phyloP scores from a whole-genome alignment of 2,329 filamentous ascomycete species.

The Aspergillus luchuensis region DNA sequence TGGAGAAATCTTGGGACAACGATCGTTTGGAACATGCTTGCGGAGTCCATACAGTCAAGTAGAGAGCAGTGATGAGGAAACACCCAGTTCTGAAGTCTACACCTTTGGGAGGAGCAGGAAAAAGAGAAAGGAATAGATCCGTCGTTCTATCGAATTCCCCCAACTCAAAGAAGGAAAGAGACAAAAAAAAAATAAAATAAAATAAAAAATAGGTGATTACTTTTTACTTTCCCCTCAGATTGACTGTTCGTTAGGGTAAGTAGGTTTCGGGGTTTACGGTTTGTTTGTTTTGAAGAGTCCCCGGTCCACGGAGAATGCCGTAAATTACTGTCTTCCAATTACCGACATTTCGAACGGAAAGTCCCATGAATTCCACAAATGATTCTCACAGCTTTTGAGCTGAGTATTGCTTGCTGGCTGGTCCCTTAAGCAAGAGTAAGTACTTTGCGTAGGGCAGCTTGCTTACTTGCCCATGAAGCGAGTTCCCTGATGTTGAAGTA shows the following conservation, averaged over 20 bases:
- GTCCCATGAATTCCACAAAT: neutral
- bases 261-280: neutral
- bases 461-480: neutral
- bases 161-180: neutral
- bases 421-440: neutral
- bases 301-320: neutral
- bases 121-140: constrained; percentile 7
- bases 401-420: neutral
- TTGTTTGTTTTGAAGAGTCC: constrained; percentile 3
- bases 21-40: neutral
- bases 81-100: neutral
- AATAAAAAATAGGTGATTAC: neutral
- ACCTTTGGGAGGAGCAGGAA: neutral
- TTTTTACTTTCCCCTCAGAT: constrained; percentile 1
- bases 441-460: neutral
- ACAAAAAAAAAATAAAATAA: no score
- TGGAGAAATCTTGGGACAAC: neutral
- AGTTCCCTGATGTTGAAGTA: no score
- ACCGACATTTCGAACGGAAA: neutral
- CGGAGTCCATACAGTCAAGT: neutral
- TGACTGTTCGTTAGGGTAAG: neutral
- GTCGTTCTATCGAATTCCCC: neutral
- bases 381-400: neutral
- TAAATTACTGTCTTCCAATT: neutral
- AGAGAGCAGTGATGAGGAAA: neutral